Base-by-base conservation (phyloP, 148 eudicot genomes). In the Oxyria digyna region DNA sequence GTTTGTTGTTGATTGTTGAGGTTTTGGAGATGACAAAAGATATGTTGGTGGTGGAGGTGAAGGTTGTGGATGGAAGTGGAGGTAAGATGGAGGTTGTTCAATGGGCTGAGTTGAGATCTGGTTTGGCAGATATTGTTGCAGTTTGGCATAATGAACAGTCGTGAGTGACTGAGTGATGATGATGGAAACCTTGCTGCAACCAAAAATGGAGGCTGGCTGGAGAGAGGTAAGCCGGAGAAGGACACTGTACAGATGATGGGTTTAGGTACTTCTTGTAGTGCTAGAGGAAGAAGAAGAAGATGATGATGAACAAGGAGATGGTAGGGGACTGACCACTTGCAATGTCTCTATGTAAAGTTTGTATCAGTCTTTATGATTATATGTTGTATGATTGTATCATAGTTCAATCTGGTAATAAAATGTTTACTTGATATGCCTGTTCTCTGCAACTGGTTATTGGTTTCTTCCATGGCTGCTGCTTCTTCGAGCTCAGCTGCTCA, bases 41-140 rank as follows among this genome's bases (percentile, higher is more conserved):
- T 72, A 3, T 87, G 71, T 49, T 78, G 69, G 59, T 87, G 74
- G 89, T 86, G 69, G 95, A 86, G 74, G 68, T 91, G 67, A 81
- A 71, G 77, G 81, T 83, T 33, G 73, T 75, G 14, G 83, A 80
- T 63, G 83, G 14, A 38, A 40, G 37, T 17, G 73, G 74, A 3
- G 74, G 69, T 8, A 91, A 75, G 35, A 67, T 84, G 71, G 84
- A 79, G 35, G 80, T 83, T 3, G 72, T 63, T 12, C 78, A 91
- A 24, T 91, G 91, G 95, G 80, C 80, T 3, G 83, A 79, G 33
- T 71, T 91, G 68, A 83, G 76, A 69, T 18, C 42, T 23, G 90
- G 86, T 68, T 75, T 91, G 27, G 82, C 67, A 38, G 86, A 86
- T 68, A 77, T 88, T 59, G 91, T 67, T 46, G 70, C 81, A 35